These are phyloP conservation scores for Linum lewisii DNA, from an alignment of 345 rosid genomes.

Conservation along the genomic window DNA sequence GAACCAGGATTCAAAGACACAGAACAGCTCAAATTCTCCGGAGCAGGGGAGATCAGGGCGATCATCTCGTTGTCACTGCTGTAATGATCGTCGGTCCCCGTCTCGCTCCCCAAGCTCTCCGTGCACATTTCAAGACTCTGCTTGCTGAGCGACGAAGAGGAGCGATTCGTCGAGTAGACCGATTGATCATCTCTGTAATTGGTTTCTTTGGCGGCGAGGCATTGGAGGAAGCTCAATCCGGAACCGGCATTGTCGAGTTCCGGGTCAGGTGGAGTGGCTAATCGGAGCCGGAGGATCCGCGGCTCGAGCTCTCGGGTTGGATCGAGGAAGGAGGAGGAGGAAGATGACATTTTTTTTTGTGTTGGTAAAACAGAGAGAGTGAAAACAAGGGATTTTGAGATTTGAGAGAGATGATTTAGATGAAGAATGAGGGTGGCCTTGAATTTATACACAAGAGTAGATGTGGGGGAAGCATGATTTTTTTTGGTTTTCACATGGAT, in stretches of 20 bases:
- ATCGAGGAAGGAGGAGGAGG: neutral
- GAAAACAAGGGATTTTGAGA: neutral
- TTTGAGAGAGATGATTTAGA: too few species aligned
- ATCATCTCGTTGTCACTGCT: conserved; percentile 25
- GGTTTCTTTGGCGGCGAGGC: neutral
- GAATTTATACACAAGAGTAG: neutral
- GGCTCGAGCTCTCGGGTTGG: neutral
- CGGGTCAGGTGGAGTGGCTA: neutral
- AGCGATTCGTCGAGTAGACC: conserved; percentile 30
- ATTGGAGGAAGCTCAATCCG: neutral
- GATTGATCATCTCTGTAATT: too few species aligned
- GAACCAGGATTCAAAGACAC: too few species aligned
- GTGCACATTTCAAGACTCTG: conserved; percentile 80
- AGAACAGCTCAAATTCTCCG: conserved; percentile 12
- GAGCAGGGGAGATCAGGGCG: conserved; percentile 19
- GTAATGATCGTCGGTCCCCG: conserved; percentile 45
- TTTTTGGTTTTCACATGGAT: too few species aligned
- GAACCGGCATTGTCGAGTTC: neutral
- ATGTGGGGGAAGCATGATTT: too few species aligned
- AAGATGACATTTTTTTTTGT: neutral
- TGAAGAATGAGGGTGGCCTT: neutral
- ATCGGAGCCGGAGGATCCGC: neutral
- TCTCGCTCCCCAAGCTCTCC: conserved; percentile 74
- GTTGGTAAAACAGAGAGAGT: neutral
- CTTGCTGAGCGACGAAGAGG: conserved; percentile 42